phyloP scores from a whole-genome alignment of 2,329 filamentous ascomycete genomes.

The Paraconiothyrium brasiliense region DNA sequence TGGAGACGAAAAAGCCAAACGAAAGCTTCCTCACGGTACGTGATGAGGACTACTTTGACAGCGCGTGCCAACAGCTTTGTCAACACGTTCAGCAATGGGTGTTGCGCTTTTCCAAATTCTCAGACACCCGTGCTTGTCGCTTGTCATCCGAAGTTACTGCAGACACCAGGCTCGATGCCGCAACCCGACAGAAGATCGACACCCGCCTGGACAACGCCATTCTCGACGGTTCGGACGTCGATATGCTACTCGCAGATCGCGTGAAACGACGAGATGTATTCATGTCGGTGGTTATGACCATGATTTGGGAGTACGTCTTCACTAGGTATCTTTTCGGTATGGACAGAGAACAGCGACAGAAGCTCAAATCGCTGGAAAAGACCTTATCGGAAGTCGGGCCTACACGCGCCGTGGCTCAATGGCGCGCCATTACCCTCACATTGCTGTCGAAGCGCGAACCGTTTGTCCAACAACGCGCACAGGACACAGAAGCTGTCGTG shows the following conservation, averaged over 20 bases:
- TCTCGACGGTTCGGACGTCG: constrained; percentile 92
- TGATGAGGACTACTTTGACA: constrained; percentile 96
- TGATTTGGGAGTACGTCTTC: constrained; percentile 99
- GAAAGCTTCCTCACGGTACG: constrained; percentile 81
- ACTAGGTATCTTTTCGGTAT: constrained; percentile 98
- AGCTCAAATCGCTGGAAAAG: constrained; percentile 96
- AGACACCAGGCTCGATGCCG: constrained; percentile 44
- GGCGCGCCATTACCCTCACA: constrained; percentile 94
- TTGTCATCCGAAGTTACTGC: constrained; percentile 85
- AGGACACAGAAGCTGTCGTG: constrained; percentile 95
- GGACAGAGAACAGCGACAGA: constrained; percentile 97
- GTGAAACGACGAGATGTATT: constrained; percentile 91
- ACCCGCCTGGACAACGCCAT: constrained; percentile 94
- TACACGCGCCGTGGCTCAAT: constrained; percentile 88
- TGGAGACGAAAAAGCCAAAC: constrained; percentile 63
- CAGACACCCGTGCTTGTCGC: constrained; percentile 87
- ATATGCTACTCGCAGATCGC: constrained; percentile 85
- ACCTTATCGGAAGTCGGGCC: constrained; percentile 88
- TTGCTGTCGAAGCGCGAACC: constrained; percentile 80
- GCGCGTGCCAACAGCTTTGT: constrained; percentile 91
- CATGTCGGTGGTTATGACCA: constrained; percentile 98
- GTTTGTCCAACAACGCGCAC: constrained; percentile 84
- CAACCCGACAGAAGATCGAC: constrained; percentile 78
- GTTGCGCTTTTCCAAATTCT: constrained; percentile 96
- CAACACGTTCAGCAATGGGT: constrained; percentile 98